Base-by-base conservation (phyloP, 108 stramenopile genomes). In the Chaetoceros tenuissimus region DNA sequence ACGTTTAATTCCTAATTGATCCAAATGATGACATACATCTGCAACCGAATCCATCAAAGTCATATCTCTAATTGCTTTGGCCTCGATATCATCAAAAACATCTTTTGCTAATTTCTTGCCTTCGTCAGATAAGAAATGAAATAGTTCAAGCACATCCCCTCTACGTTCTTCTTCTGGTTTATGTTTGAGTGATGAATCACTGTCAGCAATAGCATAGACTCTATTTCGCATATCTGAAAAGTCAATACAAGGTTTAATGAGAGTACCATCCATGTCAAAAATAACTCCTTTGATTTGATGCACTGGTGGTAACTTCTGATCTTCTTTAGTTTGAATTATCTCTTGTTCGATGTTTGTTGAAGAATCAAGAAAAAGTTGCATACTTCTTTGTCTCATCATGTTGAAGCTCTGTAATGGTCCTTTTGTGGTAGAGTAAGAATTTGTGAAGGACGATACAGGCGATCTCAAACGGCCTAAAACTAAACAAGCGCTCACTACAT, bases 221-320 rank as follows among this genome's bases (percentile, higher is more conserved):
- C 68, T 55, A 16, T 50, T 31, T 24, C 73, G 16, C 73, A 69
- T 67, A 10, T 64, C 57, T 3, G 73, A 51, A 52, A 74, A 74
- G 40, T 74, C 55, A 0, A 74, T 74, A 49, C 49, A 53, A 51
- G 63, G 68, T 49, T 69, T 47, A 16, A 63, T 60, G 27, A 74
- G 58, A 0, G 73, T 74, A 16, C 73, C 68, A 40, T 73, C 72
- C 72, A 74, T 74, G 31, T 69, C 73, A 46, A 74, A 69, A 21
- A 69, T 63, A 20, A 74, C 46, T 24, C 73, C 73, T 19, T 20
- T 43, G 7, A 54, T 19, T 3, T 54, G 24, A 22, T 8, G 18
- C 5, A 17, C 3, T 26, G 8, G 18, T 28, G 53, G 53, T 21
- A 51, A 24, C 8, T 21, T 21, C 8, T 22, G 5, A 24, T 51